Evolutionary conservation across 2,329 filamentous ascomycete species (phyloP), one percentile per base, ranked within the genome.

Genomic region (Colletotrichum spinosum): DNA sequence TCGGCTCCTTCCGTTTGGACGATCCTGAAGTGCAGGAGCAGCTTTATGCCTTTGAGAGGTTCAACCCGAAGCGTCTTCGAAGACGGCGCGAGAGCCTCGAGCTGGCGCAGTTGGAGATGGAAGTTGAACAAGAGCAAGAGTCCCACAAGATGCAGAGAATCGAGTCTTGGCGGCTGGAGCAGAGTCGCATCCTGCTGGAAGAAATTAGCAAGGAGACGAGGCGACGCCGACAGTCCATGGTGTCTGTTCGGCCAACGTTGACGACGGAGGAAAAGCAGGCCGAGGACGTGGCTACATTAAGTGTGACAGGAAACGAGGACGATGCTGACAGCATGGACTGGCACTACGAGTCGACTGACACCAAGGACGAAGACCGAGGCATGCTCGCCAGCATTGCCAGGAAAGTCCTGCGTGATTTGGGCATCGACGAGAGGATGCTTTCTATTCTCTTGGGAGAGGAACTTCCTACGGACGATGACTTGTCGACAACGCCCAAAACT

Each of bases 91-190:
- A 88, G 69, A 86, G 83, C 68, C 74, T 86, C 11, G 85, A 87
- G 17, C 71, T 85, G 10, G 81, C 80, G 0, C 80, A 83, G 55
- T 72, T 83, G 15, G 83, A 86, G 68, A 69, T 84, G 49, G 84
- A 88, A 61, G 82, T 84, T 42, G 84, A 87, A 46, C 79, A 82
- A 41, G 79, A 83, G 35, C 86, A 89, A 45, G 90, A 93, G 69
- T 82, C 86, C 45, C 93, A 97, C 70, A 90, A 91, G 74, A 91
- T 90, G 74, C 88, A 90, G 71, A 87, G 95, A 66, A 97, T 99
- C 74, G 95, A 98, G 78, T 87, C 88, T 55, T 99, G 96, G 96
- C 88, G 94, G 60, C 79, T 97, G 73, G 95, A 98, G 73, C 94
- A 99, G 76, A 97, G 94, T 76, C 88, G 88, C 64, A 88, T 93